Evolutionary conservation across 176 grass and related monocot species (phyloP).

Genomic region (Ananas comosus): DNA sequence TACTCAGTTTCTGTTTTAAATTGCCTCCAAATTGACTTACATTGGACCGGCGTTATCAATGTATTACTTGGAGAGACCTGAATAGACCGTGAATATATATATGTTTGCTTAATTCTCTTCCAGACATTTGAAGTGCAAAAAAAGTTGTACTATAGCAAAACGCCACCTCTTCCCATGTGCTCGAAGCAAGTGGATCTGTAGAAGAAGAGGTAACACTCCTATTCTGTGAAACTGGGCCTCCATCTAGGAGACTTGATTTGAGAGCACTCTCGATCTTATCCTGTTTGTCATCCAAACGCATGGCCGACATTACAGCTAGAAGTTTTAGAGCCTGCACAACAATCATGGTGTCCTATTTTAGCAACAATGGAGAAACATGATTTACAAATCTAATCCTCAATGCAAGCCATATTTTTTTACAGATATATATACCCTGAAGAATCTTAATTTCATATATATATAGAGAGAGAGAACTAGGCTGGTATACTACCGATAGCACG

Average conservation of each 20-base stretch:
- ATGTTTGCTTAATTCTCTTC: not conserved
- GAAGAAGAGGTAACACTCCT: conserved; percentile 32
- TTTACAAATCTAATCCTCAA: too few species aligned
- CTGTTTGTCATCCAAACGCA: conserved; percentile 58
- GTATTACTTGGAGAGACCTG: conserved; percentile 57
- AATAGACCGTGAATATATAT: not conserved
- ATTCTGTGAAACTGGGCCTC: conserved; percentile 32
- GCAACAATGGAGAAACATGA: too few species aligned
- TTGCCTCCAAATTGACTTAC: conserved; percentile 73
- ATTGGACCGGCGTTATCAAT: conserved; percentile 72
- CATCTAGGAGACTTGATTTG: conserved; percentile 46
- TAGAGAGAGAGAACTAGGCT: too few species aligned
- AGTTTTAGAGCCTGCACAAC: conserved; percentile 72
- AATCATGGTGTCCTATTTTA: conserved; percentile 7
- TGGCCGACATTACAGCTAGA: conserved; percentile 54
- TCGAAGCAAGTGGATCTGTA: conserved; percentile 60
- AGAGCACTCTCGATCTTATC: conserved; percentile 64
- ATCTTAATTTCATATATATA: not conserved
- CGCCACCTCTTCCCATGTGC: conserved; percentile 75
- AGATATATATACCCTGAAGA: too few species aligned
- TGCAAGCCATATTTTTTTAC: too few species aligned
- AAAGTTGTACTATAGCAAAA: conserved; percentile 4
- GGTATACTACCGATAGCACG: too few species aligned
- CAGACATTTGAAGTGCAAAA: not conserved
- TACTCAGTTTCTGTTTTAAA: conserved; percentile 72